Evolutionary conservation across 768 basidiomycete genomes (phyloP).

Genomic region (Kwoniella botswanensis): DNA sequence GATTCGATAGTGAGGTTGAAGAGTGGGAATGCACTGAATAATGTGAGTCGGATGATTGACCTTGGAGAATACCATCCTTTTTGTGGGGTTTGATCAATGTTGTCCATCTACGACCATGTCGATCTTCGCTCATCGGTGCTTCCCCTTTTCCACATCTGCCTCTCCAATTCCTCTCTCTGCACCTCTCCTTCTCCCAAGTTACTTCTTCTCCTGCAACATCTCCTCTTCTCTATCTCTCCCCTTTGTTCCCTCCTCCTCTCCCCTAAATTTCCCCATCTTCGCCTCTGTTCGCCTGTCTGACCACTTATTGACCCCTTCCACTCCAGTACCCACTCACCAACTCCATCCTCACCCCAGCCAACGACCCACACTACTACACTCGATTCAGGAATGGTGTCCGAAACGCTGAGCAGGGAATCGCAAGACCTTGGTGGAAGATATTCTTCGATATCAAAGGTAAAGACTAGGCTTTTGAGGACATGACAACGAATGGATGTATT

Average conservation of each 20-base stretch:
- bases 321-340: constrained; percentile 47
- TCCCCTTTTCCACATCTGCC: neutral
- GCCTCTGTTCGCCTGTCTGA: neutral
- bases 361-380: constrained; percentile 53
- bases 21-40: constrained; percentile 15
- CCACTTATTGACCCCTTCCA: neutral
- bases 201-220: neutral
- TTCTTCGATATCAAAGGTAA: constrained; percentile 57
- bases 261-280: neutral
- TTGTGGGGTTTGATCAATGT: too few relatives aligned
- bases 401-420: constrained; percentile 44
- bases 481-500: neutral
- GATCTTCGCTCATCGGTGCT: neutral
- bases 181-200: too few relatives aligned
- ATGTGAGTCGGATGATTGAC: constrained; percentile 9
- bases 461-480: constrained; percentile 27
- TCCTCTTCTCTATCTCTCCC: neutral
- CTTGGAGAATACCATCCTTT: too few relatives aligned
- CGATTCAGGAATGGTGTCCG: constrained; percentile 52
- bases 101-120: too few relatives aligned
- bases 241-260: neutral
- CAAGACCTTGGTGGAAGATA: constrained; percentile 53
- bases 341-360: constrained; percentile 42
- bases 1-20: constrained; percentile 14
- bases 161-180: neutral